These are phyloP conservation scores for Neofusicoccum kwambonambiense DNA, from an alignment of 2,329 filamentous ascomycete genomes.

Conservation along the genomic window DNA sequence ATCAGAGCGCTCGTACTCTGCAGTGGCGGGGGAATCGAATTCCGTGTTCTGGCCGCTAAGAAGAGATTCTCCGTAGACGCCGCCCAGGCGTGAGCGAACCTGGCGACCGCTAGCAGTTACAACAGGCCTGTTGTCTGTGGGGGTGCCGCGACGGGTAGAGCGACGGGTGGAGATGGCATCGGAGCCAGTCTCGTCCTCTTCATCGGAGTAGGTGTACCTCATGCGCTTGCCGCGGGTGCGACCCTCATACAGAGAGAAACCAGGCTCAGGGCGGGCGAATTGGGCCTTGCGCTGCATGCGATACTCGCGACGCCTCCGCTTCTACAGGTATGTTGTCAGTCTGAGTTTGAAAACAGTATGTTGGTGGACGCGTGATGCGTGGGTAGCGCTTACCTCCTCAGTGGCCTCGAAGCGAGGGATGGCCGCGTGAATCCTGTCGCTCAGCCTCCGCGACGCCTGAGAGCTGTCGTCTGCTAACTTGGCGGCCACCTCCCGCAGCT, in stretches of 20 bases:
- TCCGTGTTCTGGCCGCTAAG: slow-evolving; percentile 53
- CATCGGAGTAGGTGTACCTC: slow-evolving; percentile 94
- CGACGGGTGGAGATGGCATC: slow-evolving; percentile 65
- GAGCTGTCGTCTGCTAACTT: slow-evolving; percentile 79
- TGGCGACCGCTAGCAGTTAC: slow-evolving; percentile 86
- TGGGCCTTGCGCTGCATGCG: slow-evolving; percentile 80
- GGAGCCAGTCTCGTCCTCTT: slow-evolving; percentile 64
- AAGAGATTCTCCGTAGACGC: slow-evolving; percentile 63
- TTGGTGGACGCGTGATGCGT: neutral
- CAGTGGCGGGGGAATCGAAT: slow-evolving; percentile 42
- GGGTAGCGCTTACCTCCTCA: slow-evolving; percentile 66
- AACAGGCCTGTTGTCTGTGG: slow-evolving; percentile 65
- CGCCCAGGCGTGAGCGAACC: slow-evolving; percentile 64
- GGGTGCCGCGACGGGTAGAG: slow-evolving; percentile 68
- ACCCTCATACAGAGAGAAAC: slow-evolving; percentile 92
- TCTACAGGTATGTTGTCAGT: slow-evolving; percentile 51
- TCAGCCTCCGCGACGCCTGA: slow-evolving; percentile 74
- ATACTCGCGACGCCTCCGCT: slow-evolving; percentile 91
- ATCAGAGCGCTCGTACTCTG: slow-evolving; percentile 44
- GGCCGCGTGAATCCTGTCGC: slow-evolving; percentile 73
- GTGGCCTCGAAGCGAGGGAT: slow-evolving; percentile 89
- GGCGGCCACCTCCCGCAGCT: slow-evolving; percentile 71
- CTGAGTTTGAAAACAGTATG: neutral
- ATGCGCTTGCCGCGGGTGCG: slow-evolving; percentile 93
- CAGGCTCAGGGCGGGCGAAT: slow-evolving; percentile 82